Conservation (phyloP, 495 filamentous ascomycete species). For the Penicillium atrosanguineum region DNA sequence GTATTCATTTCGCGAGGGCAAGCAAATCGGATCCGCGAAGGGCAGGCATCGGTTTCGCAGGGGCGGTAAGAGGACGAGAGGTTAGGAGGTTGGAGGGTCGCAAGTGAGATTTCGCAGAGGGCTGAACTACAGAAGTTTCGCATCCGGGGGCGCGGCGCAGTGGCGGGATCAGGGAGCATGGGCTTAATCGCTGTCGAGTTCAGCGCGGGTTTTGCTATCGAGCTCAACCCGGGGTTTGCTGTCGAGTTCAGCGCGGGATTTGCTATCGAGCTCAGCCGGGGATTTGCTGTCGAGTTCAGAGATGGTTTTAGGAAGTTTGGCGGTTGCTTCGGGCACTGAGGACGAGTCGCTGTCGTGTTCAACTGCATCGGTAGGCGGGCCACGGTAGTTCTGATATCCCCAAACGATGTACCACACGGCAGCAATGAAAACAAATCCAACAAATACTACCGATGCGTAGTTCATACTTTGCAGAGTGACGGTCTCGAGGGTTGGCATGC, state of each 20-base stretch:
- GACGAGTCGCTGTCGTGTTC: conserved; percentile 13
- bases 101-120: neutral
- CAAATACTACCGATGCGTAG: conserved; percentile 59
- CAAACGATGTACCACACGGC: conserved; percentile 60
- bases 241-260: neutral
- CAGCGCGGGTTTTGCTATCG: neutral
- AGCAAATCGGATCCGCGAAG: neutral
- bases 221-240: neutral
- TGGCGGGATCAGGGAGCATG: neutral
- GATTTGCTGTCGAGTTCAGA: neutral
- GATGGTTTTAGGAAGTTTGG: conserved; percentile 13
- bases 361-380: conserved; percentile 28
- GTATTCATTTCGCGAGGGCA: neutral
- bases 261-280: neutral
- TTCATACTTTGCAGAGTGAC: conserved; percentile 45
- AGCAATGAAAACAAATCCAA: conserved; percentile 49
- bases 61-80: neutral
- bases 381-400: conserved; percentile 44
- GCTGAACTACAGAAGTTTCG: neutral
- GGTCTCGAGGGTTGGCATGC: conserved; percentile 37
- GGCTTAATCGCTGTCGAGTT: neutral
- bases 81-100: neutral
- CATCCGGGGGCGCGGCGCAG: neutral
- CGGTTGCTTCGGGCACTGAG: conserved; percentile 11
- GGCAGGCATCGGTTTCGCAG: neutral